Evolutionary conservation across 1,284 basidiomycete species (phyloP), one percentile per base, ranked within the genome.

Genomic region (Malassezia equina): DNA sequence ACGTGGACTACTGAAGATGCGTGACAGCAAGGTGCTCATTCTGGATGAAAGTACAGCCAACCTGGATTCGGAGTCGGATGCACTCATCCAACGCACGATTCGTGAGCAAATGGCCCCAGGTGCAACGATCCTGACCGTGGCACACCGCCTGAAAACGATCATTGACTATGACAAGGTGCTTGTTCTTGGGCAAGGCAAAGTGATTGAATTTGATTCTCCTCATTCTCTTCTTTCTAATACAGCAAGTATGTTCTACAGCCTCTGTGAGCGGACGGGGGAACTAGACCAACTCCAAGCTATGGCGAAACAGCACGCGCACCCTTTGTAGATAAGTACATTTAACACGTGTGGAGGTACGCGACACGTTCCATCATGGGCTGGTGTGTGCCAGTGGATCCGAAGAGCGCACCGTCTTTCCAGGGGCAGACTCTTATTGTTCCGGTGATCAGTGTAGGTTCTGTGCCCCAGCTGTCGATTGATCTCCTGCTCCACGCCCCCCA

Each of bases 201-300:
- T 94, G 50, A 79, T 83, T 2, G 89, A 93, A 28, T 90, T 84
- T 65, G 88, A 86, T 64, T 78, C 78, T 45, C 86, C 86, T 0
- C 75, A 75, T 15, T 77, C 78, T 24, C 78, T 89, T 7, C 78
- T 86, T 40, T 47, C 56, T 27, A 47, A 60, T 33, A 43, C 60
- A 40, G 23, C 29, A 31, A 61, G 61, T 29, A 53, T 61, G 11
- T 71, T 71, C 55, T 54, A 62, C 42, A 58, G 58, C 13, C 63
- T 71, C 42, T 71, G 69, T 54, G 50, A 61, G 39, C 65, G 65
- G 47, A 61, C 60, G 40, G 69, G 66, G 24, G 66, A 71, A 45
- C 64, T 69, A 52, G 60, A 57, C 19, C 44, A 46, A 19, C 31
- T 46, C 12, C n/a, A 31, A 32, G 28, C 44, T 4, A 19, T 19